Base-by-base conservation (phyloP, 108 stramenopile species). In the Mayamaea pseudoterrestris region DNA sequence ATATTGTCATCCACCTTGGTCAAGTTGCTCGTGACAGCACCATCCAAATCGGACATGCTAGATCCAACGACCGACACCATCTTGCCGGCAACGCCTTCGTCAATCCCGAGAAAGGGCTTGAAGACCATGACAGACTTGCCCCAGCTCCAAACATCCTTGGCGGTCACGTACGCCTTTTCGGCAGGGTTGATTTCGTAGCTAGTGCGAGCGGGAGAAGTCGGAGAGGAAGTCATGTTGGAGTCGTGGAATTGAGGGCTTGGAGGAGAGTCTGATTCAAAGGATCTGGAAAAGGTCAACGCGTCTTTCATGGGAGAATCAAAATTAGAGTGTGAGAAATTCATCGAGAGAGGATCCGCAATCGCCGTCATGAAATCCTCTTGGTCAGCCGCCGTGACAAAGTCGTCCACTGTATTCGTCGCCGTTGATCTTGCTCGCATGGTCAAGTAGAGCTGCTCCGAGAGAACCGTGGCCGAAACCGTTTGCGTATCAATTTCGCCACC, bases 101-200 rank as follows among this genome's bases (percentile, higher is more conserved):
- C 71, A 17, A 79, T 54, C 25, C 67, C 73, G n/a, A 80, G 56
- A 29, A 81, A 41, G 47, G 58, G 44, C 16, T 43, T 34, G 16
- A 87, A 39, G 27, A 79, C 27, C 27, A 80, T 57, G 28, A 77
- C 59, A 14, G 65, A 60, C 42, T 87, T 86, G 32, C 80, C 84
- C 80, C 80, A 81, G 5, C 68, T 55, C 78, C 80, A 82, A 14
- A 76, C 58, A 41, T 50, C 68, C 47, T 87, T 87, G 45, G 67
- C 63, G 23, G 36, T 31, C 24, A 44, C 53, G 47, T 86, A 86
- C 2, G 77, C 60, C 9, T 59, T 44, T 50, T 73, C 72, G 17
- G 77, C 70, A 11, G 72, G 61, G 57, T 86, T 74, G 35, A 63
- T 17, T 22, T 63, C 37, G 23, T 25, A 14, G 16, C 22, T 24